Percentiles rank a stretch among this genome's conserved stretches.
phyloP scores from a whole-genome alignment of 108 stramenopile species.

The Cylindrotheca fusiformis region DNA sequence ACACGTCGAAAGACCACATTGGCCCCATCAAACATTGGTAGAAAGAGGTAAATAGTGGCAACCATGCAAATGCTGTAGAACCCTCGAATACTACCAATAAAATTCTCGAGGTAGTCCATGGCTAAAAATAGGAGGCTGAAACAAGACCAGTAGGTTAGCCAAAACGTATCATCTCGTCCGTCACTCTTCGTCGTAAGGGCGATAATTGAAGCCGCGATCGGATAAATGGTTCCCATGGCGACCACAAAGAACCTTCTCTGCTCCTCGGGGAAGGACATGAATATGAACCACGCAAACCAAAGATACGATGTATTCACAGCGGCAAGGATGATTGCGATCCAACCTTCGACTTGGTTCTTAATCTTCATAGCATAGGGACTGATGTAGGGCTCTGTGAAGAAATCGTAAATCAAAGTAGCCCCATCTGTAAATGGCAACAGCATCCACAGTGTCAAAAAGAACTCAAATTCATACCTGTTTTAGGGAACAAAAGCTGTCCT shows the following conservation, averaged over 20 bases:
- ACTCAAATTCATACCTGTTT: slow-evolving; percentile 40
- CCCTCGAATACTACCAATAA: slow-evolving; percentile 40
- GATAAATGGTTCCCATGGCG: slow-evolving; percentile 45
- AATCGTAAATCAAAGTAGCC: slow-evolving; percentile 36
- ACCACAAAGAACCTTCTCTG: slow-evolving; percentile 33
- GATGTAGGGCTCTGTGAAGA: slow-evolving; percentile 33
- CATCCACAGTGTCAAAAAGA: slow-evolving; percentile 46
- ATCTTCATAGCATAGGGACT: slow-evolving; percentile 21
- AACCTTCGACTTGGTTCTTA: slow-evolving; percentile 26
- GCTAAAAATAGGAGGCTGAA: slow-evolving; percentile 37
- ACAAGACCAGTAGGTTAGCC: slow-evolving; percentile 55
- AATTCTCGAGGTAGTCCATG: slow-evolving; percentile 52
- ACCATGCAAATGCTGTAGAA: slow-evolving; percentile 41
- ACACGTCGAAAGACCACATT: slow-evolving; percentile 42
- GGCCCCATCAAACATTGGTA: slow-evolving; percentile 46
- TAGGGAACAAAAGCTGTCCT: too few species aligned
- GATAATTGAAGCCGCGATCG: slow-evolving; percentile 35
- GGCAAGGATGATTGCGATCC: slow-evolving; percentile 22
- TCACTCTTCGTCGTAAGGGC: slow-evolving; percentile 33
- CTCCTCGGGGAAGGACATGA: slow-evolving; percentile 43
- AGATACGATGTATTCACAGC: slow-evolving; percentile 29
- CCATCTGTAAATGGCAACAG: slow-evolving; percentile 52
- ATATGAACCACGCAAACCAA: slow-evolving; percentile 42
- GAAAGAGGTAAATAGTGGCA: slow-evolving; percentile 38
- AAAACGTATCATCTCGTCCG: slow-evolving; percentile 32